Percentiles rank a stretch among this genome's conserved stretches.
phyloP scores from a whole-genome alignment of 108 stramenopile species.

The Skeletonema menzelii region DNA sequence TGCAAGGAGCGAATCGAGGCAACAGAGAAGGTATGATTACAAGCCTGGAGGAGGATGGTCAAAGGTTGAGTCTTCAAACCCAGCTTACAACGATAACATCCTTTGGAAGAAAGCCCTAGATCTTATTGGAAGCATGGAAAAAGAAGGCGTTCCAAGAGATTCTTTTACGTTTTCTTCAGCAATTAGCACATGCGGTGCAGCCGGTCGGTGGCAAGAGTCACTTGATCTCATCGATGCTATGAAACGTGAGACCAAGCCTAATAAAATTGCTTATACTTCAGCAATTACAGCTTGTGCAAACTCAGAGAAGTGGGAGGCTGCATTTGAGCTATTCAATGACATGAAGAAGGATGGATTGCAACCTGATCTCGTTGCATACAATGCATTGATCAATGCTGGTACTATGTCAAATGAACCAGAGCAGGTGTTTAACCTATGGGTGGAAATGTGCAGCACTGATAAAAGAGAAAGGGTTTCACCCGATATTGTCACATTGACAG shows the following conservation, averaged over 20 bases:
- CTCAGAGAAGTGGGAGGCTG: conserved; percentile 59
- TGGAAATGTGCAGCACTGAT: conserved; percentile 66
- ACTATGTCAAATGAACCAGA: conserved; percentile 57
- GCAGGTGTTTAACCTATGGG: conserved; percentile 65
- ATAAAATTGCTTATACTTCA: conserved; percentile 70
- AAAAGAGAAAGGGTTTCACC: conserved; percentile 44
- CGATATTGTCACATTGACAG: conserved; percentile 82
- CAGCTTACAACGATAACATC: conserved; percentile 15
- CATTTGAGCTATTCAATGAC: conserved; percentile 64
- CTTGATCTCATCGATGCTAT: conserved; percentile 65
- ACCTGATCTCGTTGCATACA: conserved; percentile 77
- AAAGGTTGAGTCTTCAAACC: not conserved
- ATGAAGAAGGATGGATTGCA: conserved; percentile 66
- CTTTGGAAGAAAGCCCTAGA: conserved; percentile 59
- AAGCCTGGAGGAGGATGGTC: not conserved
- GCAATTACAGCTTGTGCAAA: conserved; percentile 48
- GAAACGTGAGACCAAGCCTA: conserved; percentile 60
- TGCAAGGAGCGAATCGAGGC: conserved; percentile 40
- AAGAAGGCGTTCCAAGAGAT: conserved; percentile 65
- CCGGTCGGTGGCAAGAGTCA: conserved; percentile 82
- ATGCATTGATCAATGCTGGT: conserved; percentile 75
- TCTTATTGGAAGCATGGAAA: conserved; percentile 66
- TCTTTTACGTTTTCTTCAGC: conserved; percentile 79
- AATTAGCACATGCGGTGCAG: conserved; percentile 74
- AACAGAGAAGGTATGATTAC: conserved; percentile 21